Percentiles rank a stretch among this genome's conserved stretches.
These are phyloP conservation scores for Coemansia sp. DNA, from an alignment of 192 early-diverging fungal species.

Conservation along the genomic window DNA sequence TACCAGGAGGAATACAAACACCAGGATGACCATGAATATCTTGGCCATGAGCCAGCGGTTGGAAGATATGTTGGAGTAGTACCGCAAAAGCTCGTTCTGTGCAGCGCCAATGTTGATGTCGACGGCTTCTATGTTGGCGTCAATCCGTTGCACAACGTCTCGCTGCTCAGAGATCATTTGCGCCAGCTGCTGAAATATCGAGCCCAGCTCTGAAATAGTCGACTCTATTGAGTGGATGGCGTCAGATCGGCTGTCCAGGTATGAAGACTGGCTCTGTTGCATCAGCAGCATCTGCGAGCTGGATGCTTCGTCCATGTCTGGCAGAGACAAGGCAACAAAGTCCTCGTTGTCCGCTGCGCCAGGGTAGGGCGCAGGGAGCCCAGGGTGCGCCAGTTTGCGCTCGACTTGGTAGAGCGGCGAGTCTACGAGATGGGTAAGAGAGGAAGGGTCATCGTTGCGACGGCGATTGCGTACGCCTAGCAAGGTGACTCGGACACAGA, in stretches of 20 bases:
- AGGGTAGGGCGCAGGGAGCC: constrained; percentile 6
- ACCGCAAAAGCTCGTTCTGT: constrained; percentile 85
- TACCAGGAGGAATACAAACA: constrained; percentile 79
- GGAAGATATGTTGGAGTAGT: constrained; percentile 85
- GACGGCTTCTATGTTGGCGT: constrained; percentile 89
- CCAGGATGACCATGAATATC: constrained; percentile 84
- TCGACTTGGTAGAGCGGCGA: constrained; percentile 60
- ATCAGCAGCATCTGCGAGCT: constrained; percentile 68
- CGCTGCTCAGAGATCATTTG: constrained; percentile 82
- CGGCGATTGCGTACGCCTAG: constrained; percentile 49
- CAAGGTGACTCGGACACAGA: neutral
- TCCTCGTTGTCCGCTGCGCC: constrained; percentile 30
- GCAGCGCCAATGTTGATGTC: constrained; percentile 90
- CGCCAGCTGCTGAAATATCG: constrained; percentile 84
- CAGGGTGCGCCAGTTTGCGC: constrained; percentile 20
- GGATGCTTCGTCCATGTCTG: constrained; percentile 57
- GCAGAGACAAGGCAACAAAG: constrained; percentile 54
- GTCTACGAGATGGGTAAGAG: constrained; percentile 28
- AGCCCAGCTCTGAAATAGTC: constrained; percentile 93
- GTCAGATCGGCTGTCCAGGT: constrained; percentile 83
- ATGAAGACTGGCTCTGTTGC: constrained; percentile 65
- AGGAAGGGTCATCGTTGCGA: constrained; percentile 10
- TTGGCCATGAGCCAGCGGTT: constrained; percentile 97
- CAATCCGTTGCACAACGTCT: constrained; percentile 87
- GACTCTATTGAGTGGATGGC: constrained; percentile 96